Evolutionary conservation across 257 asterid genomes (phyloP), one percentile per base, ranked within the genome.

Genomic region (Solanum bulbocastanum): DNA sequence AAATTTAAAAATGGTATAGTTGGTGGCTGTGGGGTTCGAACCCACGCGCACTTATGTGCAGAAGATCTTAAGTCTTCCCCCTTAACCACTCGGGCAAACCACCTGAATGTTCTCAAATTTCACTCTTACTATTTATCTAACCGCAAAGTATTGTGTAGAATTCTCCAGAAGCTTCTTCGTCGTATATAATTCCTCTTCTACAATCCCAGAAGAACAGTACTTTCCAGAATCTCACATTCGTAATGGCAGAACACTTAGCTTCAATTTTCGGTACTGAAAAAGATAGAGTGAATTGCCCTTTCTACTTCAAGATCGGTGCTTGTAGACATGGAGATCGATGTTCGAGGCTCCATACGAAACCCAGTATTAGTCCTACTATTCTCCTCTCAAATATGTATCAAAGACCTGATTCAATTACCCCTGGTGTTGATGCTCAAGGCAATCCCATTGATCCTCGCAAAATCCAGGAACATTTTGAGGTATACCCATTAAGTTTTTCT

Each of bases 251-350:
- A 84, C 98, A 96, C 89, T 88, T 97, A 92, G 99, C 99, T 33
- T 94, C 98, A 16, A 95, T 95, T 56, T 95, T 94, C 65, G 98
- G 98, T 6, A 95, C 98, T 86, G 99, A 97, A 91, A 94, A 94
- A 88, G 98, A 95, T 88, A 86, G 99, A 44, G 99, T 97, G 87
- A 97, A 97, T 89, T 96, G 99, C 42, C 99, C 99, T 0, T 96
- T 96, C 92, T 96, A 96, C 89, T 96, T 95, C 91, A 97, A 97
- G 93, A 96, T 95, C 92, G 99, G 98, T 84, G 99, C 98, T 44
- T 95, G 98, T 85, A 93, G 99, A 42, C 99, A 97, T 90, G 99
- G 98, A 3, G 98, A 97, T 90, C 98, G 99, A 40, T 95, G 98
- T 87, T 96, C 98, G 33, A 97, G 98, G 42, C 98, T 94, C 83